phyloP scores from a whole-genome alignment of 2,329 filamentous ascomycete species.

The Fusarium sp. region DNA sequence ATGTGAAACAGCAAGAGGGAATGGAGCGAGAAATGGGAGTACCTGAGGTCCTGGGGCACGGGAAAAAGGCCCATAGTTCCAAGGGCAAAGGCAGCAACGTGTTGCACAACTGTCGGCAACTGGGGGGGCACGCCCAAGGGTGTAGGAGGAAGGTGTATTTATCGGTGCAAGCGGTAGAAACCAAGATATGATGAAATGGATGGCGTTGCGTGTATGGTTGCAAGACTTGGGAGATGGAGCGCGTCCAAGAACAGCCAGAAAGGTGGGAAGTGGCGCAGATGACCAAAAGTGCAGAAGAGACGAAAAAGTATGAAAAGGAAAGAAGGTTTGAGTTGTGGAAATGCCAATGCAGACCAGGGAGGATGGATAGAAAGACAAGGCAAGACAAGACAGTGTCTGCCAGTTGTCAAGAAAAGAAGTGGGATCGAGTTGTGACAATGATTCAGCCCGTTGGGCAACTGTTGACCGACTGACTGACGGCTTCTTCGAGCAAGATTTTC shows the following conservation, averaged over 20 bases:
- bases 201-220: background rate
- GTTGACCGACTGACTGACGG: slow-evolving; percentile 15
- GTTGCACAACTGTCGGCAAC: slow-evolving; percentile 28
- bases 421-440: slow-evolving; percentile 13
- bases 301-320: slow-evolving; percentile 9
- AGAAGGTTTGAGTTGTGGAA: slow-evolving; percentile 12
- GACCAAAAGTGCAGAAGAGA: slow-evolving; percentile 15
- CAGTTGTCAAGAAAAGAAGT: slow-evolving; percentile 24
- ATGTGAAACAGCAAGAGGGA: slow-evolving; percentile 17
- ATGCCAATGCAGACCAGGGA: background rate
- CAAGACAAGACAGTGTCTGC: slow-evolving; percentile 5
- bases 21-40: slow-evolving; percentile 17
- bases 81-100: slow-evolving; percentile 8
- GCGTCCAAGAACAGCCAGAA: background rate
- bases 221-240: background rate
- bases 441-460: slow-evolving; percentile 31
- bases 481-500: slow-evolving; percentile 8
- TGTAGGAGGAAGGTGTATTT: background rate
- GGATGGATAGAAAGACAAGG: background rate
- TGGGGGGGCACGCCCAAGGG: slow-evolving; percentile 20
- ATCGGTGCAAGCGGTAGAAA: background rate
- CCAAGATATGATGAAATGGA: background rate
- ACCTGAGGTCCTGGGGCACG: slow-evolving; percentile 25
- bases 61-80: slow-evolving; percentile 20
- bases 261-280: background rate